phyloP scores from a whole-genome alignment of 345 rosid species.

The Linum tenue region DNA sequence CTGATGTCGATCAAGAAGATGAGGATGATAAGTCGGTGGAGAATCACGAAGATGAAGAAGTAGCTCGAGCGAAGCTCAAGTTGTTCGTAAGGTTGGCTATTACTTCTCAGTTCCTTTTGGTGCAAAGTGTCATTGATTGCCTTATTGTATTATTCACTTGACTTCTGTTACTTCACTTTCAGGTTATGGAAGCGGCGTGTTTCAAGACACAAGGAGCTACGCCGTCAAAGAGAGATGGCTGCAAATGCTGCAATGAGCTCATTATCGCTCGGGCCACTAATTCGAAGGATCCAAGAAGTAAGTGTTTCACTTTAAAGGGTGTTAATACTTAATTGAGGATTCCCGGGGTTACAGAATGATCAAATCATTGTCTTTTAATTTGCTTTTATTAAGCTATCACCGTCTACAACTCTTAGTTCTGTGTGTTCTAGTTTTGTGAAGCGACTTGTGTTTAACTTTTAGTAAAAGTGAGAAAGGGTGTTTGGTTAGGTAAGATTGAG shows the following conservation, averaged over 20 bases:
- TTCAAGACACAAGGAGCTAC: conserved; percentile 45
- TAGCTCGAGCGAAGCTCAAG: conserved; percentile 70
- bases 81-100: conserved; percentile 83
- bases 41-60: conserved; percentile 31
- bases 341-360: not conserved
- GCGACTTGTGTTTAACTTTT: no score
- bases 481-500: no score
- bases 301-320: conserved; percentile 19
- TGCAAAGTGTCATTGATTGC: conserved; percentile 1
- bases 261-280: conserved; percentile 63
- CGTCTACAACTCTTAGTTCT: no score
- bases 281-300: conserved; percentile 49
- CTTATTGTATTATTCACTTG: conserved; percentile 4
- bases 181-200: conserved; percentile 83
- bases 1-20: conserved; percentile 26
- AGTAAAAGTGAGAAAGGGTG: no score
- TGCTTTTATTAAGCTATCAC: not conserved
- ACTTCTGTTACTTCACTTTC: conserved; percentile 21
- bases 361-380: not conserved
- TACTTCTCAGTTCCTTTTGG: conserved; percentile 14
- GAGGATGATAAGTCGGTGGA: conserved; percentile 27
- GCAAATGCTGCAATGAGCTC: conserved; percentile 67
- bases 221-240: conserved; percentile 55
- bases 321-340: not conserved
- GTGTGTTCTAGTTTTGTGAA: no score